Evolutionary conservation across 1,284 basidiomycete species (phyloP), one percentile per base, ranked within the genome.

Genomic region (Wallemia mellicola): DNA sequence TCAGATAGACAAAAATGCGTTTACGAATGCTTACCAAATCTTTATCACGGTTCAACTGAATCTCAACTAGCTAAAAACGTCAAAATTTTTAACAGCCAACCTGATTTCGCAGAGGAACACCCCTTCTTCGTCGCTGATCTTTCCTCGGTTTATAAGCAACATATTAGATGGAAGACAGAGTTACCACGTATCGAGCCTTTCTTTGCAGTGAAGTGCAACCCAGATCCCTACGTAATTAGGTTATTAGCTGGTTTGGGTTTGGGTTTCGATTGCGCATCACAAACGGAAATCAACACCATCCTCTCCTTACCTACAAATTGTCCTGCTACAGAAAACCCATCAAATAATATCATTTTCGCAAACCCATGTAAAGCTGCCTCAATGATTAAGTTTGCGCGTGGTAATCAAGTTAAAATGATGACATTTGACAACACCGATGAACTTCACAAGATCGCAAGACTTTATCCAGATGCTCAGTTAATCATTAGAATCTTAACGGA

Each of bases 391-490:
- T 79, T 80, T 64, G 86, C 94, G 15, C 79, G 80, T 32, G 78
- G 77, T 63, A 71, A 76, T 27, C 82, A 83, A 25, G 88, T 98
- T 57, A 78, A 86, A 66, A 80, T 80, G 72, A 95, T 95, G 86
- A 96, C 92, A 0, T 98, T 99, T 68, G 94, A 99, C 74, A 99
- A 98, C 71, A 78, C 78, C 59, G 94, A 99, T 72, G 94, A 99
- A 70, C 75, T 99, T n/a, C 77, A 86, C 78, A 99, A 99, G 74
- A 80, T 98, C 64, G 81, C 85, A 57, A 80, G 82, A 57, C 75
- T 77, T 22, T 81, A 92, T 69, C 86, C 89, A 0, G 66, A 71
- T 56, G 89, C 92, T 54, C 83, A 86, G 71, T 79, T 95, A 59
- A 82, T 98, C 63, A 73, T 96, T 27, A 86, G 92, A 63, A 96